Percentiles rank a stretch among this genome's conserved stretches.
Conservation (phyloP, 176 grass and related monocot genomes). For the Bolboschoenus planiculmis region DNA sequence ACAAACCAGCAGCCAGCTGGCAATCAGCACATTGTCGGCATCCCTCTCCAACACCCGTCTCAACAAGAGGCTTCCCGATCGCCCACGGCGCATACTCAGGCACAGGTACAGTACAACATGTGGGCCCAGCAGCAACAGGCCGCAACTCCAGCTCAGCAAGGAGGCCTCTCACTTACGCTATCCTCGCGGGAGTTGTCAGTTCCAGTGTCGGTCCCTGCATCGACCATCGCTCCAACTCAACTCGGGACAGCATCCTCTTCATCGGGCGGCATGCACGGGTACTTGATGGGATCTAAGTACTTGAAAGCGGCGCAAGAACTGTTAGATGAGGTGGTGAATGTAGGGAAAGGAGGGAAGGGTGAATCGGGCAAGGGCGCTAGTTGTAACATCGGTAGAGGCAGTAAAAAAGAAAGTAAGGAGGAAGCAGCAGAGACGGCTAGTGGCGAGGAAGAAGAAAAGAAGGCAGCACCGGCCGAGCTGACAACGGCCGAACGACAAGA, state of each 20-base stretch:
- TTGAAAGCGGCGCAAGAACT: constrained; percentile 80
- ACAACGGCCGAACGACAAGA: constrained; percentile 90
- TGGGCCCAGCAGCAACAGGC: constrained; percentile 31
- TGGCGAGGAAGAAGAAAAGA: constrained; percentile 25
- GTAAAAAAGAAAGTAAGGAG: constrained; percentile 43
- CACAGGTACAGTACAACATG: constrained; percentile 42
- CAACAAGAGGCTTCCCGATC: constrained; percentile 13
- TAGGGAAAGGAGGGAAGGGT: constrained; percentile 51
- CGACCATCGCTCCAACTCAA: constrained; percentile 27
- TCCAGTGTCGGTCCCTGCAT: constrained; percentile 41
- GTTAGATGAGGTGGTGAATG: constrained; percentile 87
- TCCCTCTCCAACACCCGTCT: constrained; percentile 49
- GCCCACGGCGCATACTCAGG: background rate
- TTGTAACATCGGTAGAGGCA: constrained; percentile 6
- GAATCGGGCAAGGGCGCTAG: background rate
- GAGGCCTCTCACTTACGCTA: constrained; percentile 71
- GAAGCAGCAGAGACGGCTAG: constrained; percentile 25
- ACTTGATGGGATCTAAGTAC: constrained; percentile 86
- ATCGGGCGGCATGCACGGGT: constrained; percentile 36
- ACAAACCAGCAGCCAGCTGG: constrained; percentile 21
- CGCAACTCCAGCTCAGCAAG: constrained; percentile 30
- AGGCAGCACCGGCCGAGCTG: constrained; percentile 40
- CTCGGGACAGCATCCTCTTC: constrained; percentile 1
- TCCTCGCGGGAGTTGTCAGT: constrained; percentile 54
- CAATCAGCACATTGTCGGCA: constrained; percentile 72